phyloP scores from a whole-genome alignment of 768 basidiomycete species.

The Collybia sordida region DNA sequence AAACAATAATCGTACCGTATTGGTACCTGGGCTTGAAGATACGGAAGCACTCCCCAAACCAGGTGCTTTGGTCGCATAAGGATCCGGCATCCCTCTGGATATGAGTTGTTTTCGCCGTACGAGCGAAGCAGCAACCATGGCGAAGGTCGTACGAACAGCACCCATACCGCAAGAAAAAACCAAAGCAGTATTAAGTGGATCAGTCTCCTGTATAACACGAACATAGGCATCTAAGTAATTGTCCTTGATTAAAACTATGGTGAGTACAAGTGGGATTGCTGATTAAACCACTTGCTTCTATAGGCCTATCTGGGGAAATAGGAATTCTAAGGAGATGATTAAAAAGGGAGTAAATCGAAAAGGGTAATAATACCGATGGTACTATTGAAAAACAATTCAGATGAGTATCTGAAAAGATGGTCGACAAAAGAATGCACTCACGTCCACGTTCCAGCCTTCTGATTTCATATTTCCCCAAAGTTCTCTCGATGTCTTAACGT shows the following conservation, averaged over 20 bases:
- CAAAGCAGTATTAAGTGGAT: slow-evolving; percentile 78
- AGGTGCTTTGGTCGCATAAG: slow-evolving; percentile 54
- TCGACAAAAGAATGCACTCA: slow-evolving; percentile 30
- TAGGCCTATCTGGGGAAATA: slow-evolving; percentile 89
- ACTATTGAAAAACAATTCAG: slow-evolving; percentile 39
- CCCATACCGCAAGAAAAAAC: slow-evolving; percentile 98
- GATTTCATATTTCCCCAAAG: slow-evolving; percentile 77
- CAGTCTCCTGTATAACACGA: slow-evolving; percentile 71
- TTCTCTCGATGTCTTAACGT: slow-evolving; percentile 86
- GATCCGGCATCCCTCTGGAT: slow-evolving; percentile 68
- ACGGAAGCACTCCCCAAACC: neutral
- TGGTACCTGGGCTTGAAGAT: slow-evolving; percentile 30
- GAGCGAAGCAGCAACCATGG: slow-evolving; percentile 92
- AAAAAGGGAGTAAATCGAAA: neutral
- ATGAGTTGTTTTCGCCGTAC: slow-evolving; percentile 78
- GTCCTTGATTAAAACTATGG: slow-evolving; percentile 47
- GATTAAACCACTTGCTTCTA: slow-evolving; percentile 57
- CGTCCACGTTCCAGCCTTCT: slow-evolving; percentile 93
- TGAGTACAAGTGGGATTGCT: neutral
- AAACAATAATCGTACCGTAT: slow-evolving; percentile 38
- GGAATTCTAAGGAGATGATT: slow-evolving; percentile 62
- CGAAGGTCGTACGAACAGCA: slow-evolving; percentile 93
- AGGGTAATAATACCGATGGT: slow-evolving; percentile 57
- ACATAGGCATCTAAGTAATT: slow-evolving; percentile 96
- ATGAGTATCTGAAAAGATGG: slow-evolving; percentile 4